A percentile compares a stretch with the other conserved stretches of the same genome.
Evolutionary conservation across 768 basidiomycete species (phyloP).

Genomic region (Pisolithus albus): DNA sequence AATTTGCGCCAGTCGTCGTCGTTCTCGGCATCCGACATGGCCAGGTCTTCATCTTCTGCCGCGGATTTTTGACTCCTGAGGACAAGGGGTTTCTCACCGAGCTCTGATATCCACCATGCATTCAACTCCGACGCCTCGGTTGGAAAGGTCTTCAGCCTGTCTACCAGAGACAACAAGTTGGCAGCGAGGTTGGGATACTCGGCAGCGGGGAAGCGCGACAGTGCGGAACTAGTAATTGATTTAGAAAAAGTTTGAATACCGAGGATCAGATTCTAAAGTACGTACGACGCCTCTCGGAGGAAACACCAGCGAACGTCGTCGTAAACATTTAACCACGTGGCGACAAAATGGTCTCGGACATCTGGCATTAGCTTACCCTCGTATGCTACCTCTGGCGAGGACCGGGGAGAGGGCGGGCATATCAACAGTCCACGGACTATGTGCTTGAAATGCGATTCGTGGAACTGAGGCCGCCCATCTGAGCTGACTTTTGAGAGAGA

Average conservation of each 20-base stretch:
- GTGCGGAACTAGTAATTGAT: slow-evolving; percentile 13
- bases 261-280: not conserved
- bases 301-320: slow-evolving; percentile 90
- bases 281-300: slow-evolving; percentile 69
- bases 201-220: slow-evolving; percentile 20
- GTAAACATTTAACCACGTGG: slow-evolving; percentile 68
- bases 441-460: slow-evolving; percentile 60
- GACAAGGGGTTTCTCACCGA: slow-evolving; percentile 52
- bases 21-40: slow-evolving; percentile 26
- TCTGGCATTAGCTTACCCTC: slow-evolving; percentile 46
- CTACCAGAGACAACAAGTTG: slow-evolving; percentile 60
- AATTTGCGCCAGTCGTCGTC: slow-evolving; percentile 71
- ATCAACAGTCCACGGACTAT: slow-evolving; percentile 53
- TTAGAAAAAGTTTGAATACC: not conserved
- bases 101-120: slow-evolving; percentile 71
- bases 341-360: slow-evolving; percentile 56
- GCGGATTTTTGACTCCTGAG: slow-evolving; percentile 36
- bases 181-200: slow-evolving; percentile 35
- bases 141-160: slow-evolving; percentile 67
- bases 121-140: slow-evolving; percentile 62
- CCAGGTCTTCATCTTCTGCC: slow-evolving; percentile 27
- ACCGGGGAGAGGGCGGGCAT: slow-evolving; percentile 47
- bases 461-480: slow-evolving; percentile 53
- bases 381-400: slow-evolving; percentile 12
- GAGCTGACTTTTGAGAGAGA: slow-evolving; percentile 41